phyloP scores from a whole-genome alignment of 768 basidiomycete genomes.

The Hebeloma cylindrosporum region DNA sequence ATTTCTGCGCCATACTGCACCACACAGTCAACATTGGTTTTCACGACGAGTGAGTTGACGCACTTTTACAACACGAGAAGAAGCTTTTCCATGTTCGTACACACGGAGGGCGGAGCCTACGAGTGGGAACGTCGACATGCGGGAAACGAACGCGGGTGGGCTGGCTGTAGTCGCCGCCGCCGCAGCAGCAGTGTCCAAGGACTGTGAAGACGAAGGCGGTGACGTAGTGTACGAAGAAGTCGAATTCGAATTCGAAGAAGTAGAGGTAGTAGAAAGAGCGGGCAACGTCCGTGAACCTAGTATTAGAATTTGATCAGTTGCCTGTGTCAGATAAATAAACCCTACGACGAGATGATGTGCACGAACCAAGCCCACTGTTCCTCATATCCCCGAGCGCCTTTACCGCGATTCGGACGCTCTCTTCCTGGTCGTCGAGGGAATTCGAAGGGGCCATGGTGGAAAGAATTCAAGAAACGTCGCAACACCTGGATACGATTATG shows the following conservation, averaged over 20 bases:
- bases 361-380: slow-evolving; percentile 36
- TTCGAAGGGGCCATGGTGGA: too few species aligned
- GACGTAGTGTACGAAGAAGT: slow-evolving; percentile 9
- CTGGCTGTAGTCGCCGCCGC: slow-evolving; percentile 18
- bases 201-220: slow-evolving; percentile 8
- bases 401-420: slow-evolving; percentile 78
- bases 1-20: slow-evolving; percentile 82
- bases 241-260: slow-evolving; percentile 8
- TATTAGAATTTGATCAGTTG: background rate
- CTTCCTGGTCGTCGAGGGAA: slow-evolving; percentile 59
- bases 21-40: too few species aligned
- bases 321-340: background rate
- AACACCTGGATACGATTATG: too few species aligned
- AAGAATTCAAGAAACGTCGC: too few species aligned
- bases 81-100: slow-evolving; percentile 83
- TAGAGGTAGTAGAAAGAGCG: slow-evolving; percentile 10
- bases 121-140: slow-evolving; percentile 70
- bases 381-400: slow-evolving; percentile 79
- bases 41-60: too few species aligned
- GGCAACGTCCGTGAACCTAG: slow-evolving; percentile 9
- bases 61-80: slow-evolving; percentile 84
- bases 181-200: background rate
- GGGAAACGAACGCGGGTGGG: slow-evolving; percentile 38
- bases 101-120: slow-evolving; percentile 70
- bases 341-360: slow-evolving; percentile 1